Conservation (phyloP, 805 yeast genomes). For the Cyberlindnera americana region DNA sequence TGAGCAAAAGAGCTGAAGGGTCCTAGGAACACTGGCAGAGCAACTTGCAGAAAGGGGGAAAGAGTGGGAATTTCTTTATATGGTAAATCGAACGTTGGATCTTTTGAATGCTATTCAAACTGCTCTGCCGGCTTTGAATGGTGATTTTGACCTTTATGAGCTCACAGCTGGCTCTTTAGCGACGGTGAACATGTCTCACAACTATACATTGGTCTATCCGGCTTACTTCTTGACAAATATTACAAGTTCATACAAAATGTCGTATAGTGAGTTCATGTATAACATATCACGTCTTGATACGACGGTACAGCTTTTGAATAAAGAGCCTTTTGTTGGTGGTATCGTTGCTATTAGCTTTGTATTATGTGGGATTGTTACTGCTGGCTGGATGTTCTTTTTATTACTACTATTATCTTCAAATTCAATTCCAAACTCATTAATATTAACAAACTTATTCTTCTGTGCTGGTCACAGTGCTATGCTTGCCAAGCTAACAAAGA, state of each 20-base stretch:
- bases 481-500: conserved; percentile 42
- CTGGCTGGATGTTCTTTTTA: conserved; percentile 68
- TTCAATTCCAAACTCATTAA: conserved; percentile 55
- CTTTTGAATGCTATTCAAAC: not conserved
- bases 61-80: not conserved
- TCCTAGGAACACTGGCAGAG: no score
- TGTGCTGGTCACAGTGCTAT: conserved; percentile 53
- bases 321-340: conserved; percentile 36
- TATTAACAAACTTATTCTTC: conserved; percentile 52
- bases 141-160: conserved; percentile 19
- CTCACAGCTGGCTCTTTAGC: conserved; percentile 21
- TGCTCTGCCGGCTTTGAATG: conserved; percentile 15
- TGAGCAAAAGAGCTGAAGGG: no score
- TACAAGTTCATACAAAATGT: conserved; percentile 23
- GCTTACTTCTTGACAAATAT: conserved; percentile 49
- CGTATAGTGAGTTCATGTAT: no score
- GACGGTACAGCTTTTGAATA: conserved; percentile 13
- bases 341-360: conserved; percentile 46
- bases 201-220: conserved; percentile 29
- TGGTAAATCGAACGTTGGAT: not conserved
- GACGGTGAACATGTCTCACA: not conserved
- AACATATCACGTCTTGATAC: not conserved
- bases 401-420: conserved; percentile 52
- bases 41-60: no score
- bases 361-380: conserved; percentile 51